phyloP scores from a whole-genome alignment of 805 yeast species.

The Candida multigemmis region DNA sequence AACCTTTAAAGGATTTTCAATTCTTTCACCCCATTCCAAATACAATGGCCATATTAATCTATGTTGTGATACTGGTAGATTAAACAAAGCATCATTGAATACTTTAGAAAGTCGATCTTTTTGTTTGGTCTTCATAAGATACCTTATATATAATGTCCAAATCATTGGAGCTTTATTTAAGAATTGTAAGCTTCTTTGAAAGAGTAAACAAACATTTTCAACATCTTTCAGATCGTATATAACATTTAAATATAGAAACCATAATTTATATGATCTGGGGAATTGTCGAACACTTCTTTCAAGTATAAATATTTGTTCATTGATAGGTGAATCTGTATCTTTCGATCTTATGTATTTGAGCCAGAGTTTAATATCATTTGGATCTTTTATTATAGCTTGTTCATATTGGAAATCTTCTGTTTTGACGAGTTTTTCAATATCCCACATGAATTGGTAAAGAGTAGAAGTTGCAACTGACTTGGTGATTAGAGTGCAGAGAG shows the following conservation, averaged over 20 bases:
- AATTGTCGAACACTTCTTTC: slow-evolving; percentile 41
- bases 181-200: too few relatives aligned
- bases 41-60: too few relatives aligned
- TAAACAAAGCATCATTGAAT: slow-evolving; percentile 42
- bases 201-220: slow-evolving; percentile 1
- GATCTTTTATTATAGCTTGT: slow-evolving; percentile 20
- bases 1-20: slow-evolving; percentile 3
- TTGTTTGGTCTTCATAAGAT: too few relatives aligned
- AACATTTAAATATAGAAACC: slow-evolving; percentile 43
- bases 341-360: slow-evolving; percentile 26
- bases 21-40: slow-evolving; percentile 4
- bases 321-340: slow-evolving; percentile 9
- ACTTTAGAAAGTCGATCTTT: too few relatives aligned
- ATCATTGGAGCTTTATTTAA: too few relatives aligned
- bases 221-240: slow-evolving; percentile 34
- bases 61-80: slow-evolving; percentile 41
- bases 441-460: slow-evolving; percentile 46
- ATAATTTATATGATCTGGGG: slow-evolving; percentile 41
- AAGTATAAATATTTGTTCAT: slow-evolving; percentile 35
- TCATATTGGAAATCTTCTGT: slow-evolving; percentile 27
- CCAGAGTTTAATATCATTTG: slow-evolving; percentile 34
- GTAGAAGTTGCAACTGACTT: too few relatives aligned
- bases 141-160: too few relatives aligned
- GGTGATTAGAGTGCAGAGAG: too few relatives aligned
- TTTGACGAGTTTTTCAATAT: slow-evolving; percentile 7